phyloP scores from a whole-genome alignment of 23 red algal species.

The Gracilaria gracilis region DNA sequence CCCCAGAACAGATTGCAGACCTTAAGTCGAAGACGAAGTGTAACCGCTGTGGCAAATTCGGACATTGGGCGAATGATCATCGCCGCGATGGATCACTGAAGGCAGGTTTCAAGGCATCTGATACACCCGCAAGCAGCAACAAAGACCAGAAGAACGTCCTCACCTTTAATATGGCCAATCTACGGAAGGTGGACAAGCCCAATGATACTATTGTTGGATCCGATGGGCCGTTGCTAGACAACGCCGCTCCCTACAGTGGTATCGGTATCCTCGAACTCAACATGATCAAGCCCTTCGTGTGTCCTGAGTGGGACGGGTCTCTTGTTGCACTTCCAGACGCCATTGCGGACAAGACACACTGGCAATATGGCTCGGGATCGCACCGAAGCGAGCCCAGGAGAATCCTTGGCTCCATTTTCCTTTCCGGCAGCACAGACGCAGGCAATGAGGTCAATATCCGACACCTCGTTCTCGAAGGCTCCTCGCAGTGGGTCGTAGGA shows the following conservation, averaged over 20 bases:
- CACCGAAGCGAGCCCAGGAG: constrained; percentile 14
- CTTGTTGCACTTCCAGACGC: constrained; percentile 28
- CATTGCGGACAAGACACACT: constrained; percentile 24
- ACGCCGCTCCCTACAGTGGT: constrained; percentile 50
- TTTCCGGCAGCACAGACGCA: neutral
- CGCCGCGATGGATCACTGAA: constrained; percentile 36
- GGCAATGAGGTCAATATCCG: neutral
- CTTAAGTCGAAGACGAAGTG: constrained; percentile 22
- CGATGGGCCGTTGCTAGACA: constrained; percentile 40
- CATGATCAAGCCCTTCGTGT: neutral
- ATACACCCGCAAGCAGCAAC: neutral
- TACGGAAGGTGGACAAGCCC: neutral
- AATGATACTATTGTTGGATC: too few relatives aligned
- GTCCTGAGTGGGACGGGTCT: constrained; percentile 29
- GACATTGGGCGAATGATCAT: constrained; percentile 11
- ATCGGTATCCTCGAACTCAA: constrained; percentile 29
- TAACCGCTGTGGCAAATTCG: constrained; percentile 1
- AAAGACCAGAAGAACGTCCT: neutral
- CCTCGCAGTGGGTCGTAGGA: neutral
- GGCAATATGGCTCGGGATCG: constrained; percentile 52
- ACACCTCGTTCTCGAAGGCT: neutral
- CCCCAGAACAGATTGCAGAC: constrained; percentile 19
- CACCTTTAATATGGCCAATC: neutral
- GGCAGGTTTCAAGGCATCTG: neutral
- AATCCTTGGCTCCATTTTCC: constrained; percentile 17